Evolutionary conservation across 352 stramenopile species (phyloP).

Genomic region (Phytopythium oedochilum): DNA sequence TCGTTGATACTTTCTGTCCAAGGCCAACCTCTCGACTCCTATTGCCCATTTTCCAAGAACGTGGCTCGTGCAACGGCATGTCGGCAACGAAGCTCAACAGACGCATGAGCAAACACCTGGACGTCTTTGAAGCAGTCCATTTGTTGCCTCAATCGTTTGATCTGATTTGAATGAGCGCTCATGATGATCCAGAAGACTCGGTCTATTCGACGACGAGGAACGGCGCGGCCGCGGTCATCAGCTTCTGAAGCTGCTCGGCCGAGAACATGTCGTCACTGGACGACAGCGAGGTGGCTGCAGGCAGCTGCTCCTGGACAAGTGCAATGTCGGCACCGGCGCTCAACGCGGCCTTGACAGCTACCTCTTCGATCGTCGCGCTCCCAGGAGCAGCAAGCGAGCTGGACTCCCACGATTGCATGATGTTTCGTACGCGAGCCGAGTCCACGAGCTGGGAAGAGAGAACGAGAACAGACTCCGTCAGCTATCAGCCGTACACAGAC

Average conservation of each 20-base stretch:
- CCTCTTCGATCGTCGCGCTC: slow-evolving; percentile 37
- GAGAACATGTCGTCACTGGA: slow-evolving; percentile 30
- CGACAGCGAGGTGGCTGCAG: slow-evolving; percentile 20
- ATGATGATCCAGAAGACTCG: too few relatives aligned
- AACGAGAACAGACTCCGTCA: not conserved
- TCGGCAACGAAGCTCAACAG: too few relatives aligned
- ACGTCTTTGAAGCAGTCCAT: too few relatives aligned
- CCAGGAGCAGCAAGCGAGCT: slow-evolving; percentile 17
- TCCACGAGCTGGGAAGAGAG: slow-evolving; percentile 35
- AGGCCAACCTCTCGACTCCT: too few relatives aligned
- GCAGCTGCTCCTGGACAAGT: slow-evolving; percentile 59
- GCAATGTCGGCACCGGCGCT: slow-evolving; percentile 56
- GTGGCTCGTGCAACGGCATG: too few relatives aligned
- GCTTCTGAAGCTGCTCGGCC: slow-evolving; percentile 28
- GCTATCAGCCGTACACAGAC: not conserved
- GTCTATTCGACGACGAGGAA: slow-evolving; percentile 19
- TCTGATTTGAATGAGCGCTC: too few relatives aligned
- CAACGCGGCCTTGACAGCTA: slow-evolving; percentile 44
- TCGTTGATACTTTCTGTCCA: too few relatives aligned
- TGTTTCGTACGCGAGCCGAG: slow-evolving; percentile 31
- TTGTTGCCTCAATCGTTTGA: too few relatives aligned
- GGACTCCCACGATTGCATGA: slow-evolving; percentile 31
- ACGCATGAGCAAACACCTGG: too few relatives aligned
- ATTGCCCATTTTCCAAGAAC: too few relatives aligned
- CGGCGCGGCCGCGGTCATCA: slow-evolving; percentile 20